These are phyloP conservation scores for Suillus luteus DNA, from an alignment of 768 basidiomycete genomes.

Conservation along the genomic window DNA sequence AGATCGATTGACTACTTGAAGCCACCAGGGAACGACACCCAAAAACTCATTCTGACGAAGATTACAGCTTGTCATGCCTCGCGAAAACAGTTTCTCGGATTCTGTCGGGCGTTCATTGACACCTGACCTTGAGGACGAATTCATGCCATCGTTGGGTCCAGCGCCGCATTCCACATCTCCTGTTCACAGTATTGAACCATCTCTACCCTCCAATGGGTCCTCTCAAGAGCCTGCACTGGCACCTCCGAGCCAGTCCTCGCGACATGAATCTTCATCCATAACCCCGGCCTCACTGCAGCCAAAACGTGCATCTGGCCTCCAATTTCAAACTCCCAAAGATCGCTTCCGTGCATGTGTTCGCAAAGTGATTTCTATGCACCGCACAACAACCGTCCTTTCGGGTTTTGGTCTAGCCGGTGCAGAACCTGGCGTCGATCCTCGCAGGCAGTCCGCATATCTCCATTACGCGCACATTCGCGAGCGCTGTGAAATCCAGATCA, in stretches of 20 bases:
- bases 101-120: conserved; percentile 67
- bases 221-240: conserved; percentile 2
- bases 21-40: background rate
- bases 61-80: conserved; percentile 47
- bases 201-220: conserved; percentile 5
- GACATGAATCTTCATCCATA: background rate
- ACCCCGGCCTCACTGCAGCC: conserved; percentile 5
- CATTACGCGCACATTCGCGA: conserved; percentile 58
- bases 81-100: conserved; percentile 69
- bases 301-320: conserved; percentile 15
- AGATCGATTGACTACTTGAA: background rate
- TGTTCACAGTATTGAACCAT: conserved; percentile 14
- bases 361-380: conserved; percentile 65
- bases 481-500: conserved; percentile 66
- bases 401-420: conserved; percentile 50
- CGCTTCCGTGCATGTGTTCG: conserved; percentile 56
- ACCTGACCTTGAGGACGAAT: conserved; percentile 55
- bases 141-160: conserved; percentile 6
- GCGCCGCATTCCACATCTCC: conserved; percentile 18
- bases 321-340: conserved; percentile 43
- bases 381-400: conserved; percentile 44
- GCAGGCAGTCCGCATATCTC: conserved; percentile 55
- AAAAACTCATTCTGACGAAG: background rate
- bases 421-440: conserved; percentile 73
- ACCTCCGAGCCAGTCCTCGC: background rate